phyloP scores from a whole-genome alignment of 805 yeast genomes.

The Hanseniaspora jakobsenii region DNA sequence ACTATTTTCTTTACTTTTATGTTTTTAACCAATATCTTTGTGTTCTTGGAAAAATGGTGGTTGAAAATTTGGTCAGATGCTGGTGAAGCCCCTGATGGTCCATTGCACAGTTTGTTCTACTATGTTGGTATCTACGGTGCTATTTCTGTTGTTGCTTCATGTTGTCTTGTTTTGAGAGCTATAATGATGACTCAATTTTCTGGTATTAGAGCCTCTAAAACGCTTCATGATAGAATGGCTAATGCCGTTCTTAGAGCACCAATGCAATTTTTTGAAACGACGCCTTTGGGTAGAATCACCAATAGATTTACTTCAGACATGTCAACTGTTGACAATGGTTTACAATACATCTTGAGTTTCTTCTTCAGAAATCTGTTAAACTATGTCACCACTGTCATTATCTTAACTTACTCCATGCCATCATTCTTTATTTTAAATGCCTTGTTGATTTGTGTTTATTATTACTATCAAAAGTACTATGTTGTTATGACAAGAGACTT shows the following conservation, averaged over 20 bases:
- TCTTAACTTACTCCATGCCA: constrained; percentile 47
- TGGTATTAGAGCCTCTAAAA: constrained; percentile 44
- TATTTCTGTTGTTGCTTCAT: constrained; percentile 43
- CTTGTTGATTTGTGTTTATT: constrained; percentile 40
- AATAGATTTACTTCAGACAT: constrained; percentile 57
- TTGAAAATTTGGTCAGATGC: constrained; percentile 58
- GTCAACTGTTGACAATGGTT: constrained; percentile 40
- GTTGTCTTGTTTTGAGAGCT: constrained; percentile 36
- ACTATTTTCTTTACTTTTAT: constrained; percentile 30
- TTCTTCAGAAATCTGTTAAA: constrained; percentile 36
- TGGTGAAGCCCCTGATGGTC: constrained; percentile 30
- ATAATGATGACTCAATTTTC: constrained; percentile 41
- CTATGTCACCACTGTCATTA: constrained; percentile 38
- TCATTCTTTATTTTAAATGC: constrained; percentile 38
- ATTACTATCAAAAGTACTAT: constrained; percentile 60
- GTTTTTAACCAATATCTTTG: constrained; percentile 29
- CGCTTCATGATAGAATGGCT: constrained; percentile 48
- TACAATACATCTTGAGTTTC: constrained; percentile 43
- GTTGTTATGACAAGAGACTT: constrained; percentile 63
- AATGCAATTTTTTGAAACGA: constrained; percentile 56
- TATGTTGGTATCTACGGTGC: constrained; percentile 45
- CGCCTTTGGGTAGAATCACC: constrained; percentile 55
- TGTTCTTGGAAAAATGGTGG: constrained; percentile 45
- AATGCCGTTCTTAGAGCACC: constrained; percentile 44
- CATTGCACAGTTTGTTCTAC: constrained; percentile 28